Evolutionary conservation across 768 basidiomycete species (phyloP).

Genomic region (Tricholoma saponaceum): DNA sequence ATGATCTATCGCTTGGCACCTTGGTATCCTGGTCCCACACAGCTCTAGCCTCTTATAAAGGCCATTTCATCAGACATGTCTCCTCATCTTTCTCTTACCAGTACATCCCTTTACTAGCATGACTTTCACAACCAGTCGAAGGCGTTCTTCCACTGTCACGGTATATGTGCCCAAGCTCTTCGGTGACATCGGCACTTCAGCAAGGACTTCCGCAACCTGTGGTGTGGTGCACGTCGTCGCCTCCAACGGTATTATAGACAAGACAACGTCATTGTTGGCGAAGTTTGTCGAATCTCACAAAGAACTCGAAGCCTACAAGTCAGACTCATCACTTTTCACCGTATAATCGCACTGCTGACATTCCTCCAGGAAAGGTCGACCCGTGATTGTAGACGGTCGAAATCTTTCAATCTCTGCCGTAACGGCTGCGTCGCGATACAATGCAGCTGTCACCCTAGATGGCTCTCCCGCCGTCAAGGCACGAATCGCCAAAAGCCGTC

Average conservation of each 20-base stretch:
- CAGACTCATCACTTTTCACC: constrained; percentile 15
- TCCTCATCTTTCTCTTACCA: constrained; percentile 9
- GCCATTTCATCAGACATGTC: constrained; percentile 21
- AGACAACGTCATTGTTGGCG: constrained; percentile 37
- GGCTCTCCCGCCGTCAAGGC: constrained; percentile 41
- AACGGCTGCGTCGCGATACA: constrained; percentile 68
- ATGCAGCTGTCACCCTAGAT: constrained; percentile 47
- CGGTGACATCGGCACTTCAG: constrained; percentile 14
- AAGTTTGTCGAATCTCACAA: constrained; percentile 56
- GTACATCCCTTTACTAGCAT: constrained; percentile 3
- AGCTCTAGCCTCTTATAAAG: not conserved
- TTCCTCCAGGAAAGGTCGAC: constrained; percentile 49
- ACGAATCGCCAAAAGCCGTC: constrained; percentile 59
- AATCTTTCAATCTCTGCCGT: constrained; percentile 73
- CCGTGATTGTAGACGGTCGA: constrained; percentile 65
- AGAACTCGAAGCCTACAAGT: constrained; percentile 68
- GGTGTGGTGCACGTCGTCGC: constrained; percentile 12
- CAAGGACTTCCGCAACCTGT: constrained; percentile 17
- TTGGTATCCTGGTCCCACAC: too few relatives aligned
- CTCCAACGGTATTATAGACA: constrained; percentile 13
- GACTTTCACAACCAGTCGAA: constrained; percentile 15
- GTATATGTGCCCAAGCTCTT: constrained; percentile 13
- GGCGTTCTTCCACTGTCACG: constrained; percentile 25
- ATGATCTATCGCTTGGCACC: too few relatives aligned
- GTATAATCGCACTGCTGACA: constrained; percentile 1